Conservation (phyloP, 345 rosid species). For the Boechera divaricarpa region DNA sequence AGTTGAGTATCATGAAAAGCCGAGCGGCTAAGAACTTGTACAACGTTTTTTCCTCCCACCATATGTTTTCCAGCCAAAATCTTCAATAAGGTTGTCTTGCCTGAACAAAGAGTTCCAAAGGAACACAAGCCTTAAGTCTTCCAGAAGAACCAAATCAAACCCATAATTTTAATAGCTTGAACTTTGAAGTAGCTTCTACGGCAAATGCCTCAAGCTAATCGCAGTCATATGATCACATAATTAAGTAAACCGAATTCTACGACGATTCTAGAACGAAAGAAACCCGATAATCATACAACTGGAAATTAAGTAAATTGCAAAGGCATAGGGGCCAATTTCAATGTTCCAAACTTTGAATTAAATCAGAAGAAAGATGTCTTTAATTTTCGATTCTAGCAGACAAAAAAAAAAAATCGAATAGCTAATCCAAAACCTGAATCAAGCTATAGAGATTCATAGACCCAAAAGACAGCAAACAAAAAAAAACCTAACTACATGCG, state of each 20-base stretch:
- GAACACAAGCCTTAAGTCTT: background rate
- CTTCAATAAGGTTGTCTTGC: constrained; percentile 86
- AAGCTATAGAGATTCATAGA: background rate
- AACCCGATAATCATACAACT: background rate
- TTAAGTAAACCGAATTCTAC: background rate
- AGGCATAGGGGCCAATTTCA: background rate
- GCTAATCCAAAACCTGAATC: constrained; percentile 1
- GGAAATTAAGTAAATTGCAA: background rate
- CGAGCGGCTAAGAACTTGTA: constrained; percentile 72
- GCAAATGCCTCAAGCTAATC: background rate
- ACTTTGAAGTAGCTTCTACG: background rate
- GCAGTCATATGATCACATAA: background rate
- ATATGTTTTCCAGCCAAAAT: constrained; percentile 93
- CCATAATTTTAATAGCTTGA: background rate
- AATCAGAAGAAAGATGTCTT: background rate
- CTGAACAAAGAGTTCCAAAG: constrained; percentile 41
- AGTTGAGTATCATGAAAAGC: constrained; percentile 90
- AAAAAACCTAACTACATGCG: background rate
- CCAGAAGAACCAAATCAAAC: background rate
- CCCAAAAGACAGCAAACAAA: background rate
- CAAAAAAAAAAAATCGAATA: background rate
- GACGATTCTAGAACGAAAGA: background rate
- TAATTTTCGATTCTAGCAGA: background rate
- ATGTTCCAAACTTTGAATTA: background rate
- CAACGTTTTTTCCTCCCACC: constrained; percentile 91